phyloP scores from a whole-genome alignment of 192 early-diverging fungal species.

The Coemansia sp. region DNA sequence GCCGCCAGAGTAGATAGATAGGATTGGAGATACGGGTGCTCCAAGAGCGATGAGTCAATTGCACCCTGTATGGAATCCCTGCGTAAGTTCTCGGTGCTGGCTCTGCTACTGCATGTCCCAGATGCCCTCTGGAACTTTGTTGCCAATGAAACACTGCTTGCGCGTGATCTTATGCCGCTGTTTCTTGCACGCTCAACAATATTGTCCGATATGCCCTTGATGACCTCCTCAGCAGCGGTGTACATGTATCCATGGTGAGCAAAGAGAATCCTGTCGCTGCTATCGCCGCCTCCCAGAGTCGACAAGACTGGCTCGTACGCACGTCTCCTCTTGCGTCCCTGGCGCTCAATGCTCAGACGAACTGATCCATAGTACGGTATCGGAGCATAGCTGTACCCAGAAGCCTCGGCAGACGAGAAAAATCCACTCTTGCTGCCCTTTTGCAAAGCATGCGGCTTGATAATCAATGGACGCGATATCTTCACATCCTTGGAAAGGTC shows the following conservation, averaged over 20 bases:
- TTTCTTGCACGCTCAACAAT: conserved; percentile 47
- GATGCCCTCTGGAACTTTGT: conserved; percentile 29
- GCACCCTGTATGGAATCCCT: conserved; percentile 3
- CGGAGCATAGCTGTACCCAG: conserved; percentile 25
- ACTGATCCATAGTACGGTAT: conserved; percentile 69
- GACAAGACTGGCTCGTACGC: conserved; percentile 18
- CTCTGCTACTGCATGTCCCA: conserved; percentile 14
- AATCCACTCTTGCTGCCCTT: conserved; percentile 8
- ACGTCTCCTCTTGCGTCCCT: conserved; percentile 29
- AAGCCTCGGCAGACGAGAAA: conserved; percentile 15
- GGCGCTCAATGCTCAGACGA: conserved; percentile 49
- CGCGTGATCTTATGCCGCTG: conserved; percentile 47
- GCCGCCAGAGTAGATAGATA: conserved; percentile 29
- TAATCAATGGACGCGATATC: conserved; percentile 24
- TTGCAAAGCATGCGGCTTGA: conserved; percentile 20
- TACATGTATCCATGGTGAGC: conserved; percentile 48
- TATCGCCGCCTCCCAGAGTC: conserved; percentile 9
- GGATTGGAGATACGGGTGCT: conserved; percentile 38
- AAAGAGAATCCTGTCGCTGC: conserved; percentile 43
- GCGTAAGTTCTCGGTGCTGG: conserved; percentile 4
- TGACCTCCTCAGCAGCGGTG: conserved; percentile 30
- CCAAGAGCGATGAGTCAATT: conserved; percentile 39
- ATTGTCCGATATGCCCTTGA: conserved; percentile 22
- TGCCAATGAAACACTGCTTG: conserved; percentile 47
- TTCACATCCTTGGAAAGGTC: conserved; percentile 6